Evolutionary conservation across 2,329 filamentous ascomycete genomes (phyloP), one percentile per base, ranked within the genome.

Genomic region (Fusarium graminum): DNA sequence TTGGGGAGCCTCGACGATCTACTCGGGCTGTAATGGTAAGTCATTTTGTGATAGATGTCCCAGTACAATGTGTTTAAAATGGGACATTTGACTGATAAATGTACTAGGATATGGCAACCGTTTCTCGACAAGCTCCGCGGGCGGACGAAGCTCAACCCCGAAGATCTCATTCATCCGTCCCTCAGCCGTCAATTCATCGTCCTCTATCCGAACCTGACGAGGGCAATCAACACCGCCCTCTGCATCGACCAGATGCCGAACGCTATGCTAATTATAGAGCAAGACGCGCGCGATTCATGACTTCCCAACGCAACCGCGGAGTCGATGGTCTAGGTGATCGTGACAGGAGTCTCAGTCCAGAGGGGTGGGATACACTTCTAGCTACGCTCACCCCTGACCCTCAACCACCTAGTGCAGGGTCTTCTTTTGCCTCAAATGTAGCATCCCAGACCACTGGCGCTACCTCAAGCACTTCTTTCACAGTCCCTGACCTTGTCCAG

Each of bases 301-400:
- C 52, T 25, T 19, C 56, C 4, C 57, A 58, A 17, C 69, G 58
- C 14, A 60, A 43, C 16, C 45, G 60, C 16, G 68, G 61, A 6
- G 44, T 90, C 2, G 90, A 96, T 76, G 93, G 93, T 6, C 85
- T 97, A 16, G 93, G 93, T 36, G 93, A 97, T 77, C 90, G 93
- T 59, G 87, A 92, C 65, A 88, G 93, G 69, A 97, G 93, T 76
- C 80, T 92, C n/a, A 93, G 90, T 74, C 90, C 90, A 1, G 90
- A 90, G 52, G 83, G 83, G 2, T 97, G 94, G 94, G 90, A 94
- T 60, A 92, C 89, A 4, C 87, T 97, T 52, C 82, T 93, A 57
- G 90, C 86, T 8, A 96, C 92, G 0, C 85, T 97, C 62, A 90
- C 91, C 0, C 92, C 92, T 1, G 93, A 97, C 75, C 88, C 90